Evolutionary conservation across 441 rosid species (phyloP).

Genomic region (Macaranga tanarius): DNA sequence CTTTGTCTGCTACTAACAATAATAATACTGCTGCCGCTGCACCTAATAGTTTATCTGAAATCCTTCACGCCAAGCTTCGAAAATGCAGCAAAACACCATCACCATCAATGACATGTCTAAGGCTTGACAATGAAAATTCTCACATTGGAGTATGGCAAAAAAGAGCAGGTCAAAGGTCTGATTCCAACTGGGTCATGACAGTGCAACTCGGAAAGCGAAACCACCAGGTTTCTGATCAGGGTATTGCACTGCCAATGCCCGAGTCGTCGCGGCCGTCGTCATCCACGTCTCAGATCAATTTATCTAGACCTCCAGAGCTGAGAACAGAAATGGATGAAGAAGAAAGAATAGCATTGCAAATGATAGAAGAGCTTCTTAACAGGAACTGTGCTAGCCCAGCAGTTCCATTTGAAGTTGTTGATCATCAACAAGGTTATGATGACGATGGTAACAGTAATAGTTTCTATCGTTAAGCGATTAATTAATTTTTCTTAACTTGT

Average conservation of each 20-base stretch:
- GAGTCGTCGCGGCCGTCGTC: conserved; percentile 10
- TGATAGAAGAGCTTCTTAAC: conserved; percentile 87
- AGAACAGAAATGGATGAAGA: conserved; percentile 50
- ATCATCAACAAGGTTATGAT: conserved; percentile 3
- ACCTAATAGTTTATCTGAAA: conserved; percentile 47
- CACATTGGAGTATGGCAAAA: conserved; percentile 95
- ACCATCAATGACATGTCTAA: conserved; percentile 78
- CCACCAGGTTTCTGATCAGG: not conserved
- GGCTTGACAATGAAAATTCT: conserved; percentile 79
- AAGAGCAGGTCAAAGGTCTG: conserved; percentile 66
- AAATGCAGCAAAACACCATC: conserved; percentile 73
- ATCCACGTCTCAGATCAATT: not conserved
- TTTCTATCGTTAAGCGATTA: not conserved
- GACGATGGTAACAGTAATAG: not conserved
- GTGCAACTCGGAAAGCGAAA: conserved; percentile 51
- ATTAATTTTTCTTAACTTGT: too few species aligned
- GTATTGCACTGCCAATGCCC: conserved; percentile 11
- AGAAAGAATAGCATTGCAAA: conserved; percentile 68
- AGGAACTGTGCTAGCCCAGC: conserved; percentile 47
- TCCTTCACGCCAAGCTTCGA: conserved; percentile 68
- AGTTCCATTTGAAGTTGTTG: conserved; percentile 23
- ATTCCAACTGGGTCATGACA: conserved; percentile 85
- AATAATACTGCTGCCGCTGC: not conserved
- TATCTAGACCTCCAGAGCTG: conserved; percentile 7
- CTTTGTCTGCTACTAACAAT: not conserved